Base-by-base conservation (phyloP, 805 yeast species). In the Dipodascus albidus region DNA sequence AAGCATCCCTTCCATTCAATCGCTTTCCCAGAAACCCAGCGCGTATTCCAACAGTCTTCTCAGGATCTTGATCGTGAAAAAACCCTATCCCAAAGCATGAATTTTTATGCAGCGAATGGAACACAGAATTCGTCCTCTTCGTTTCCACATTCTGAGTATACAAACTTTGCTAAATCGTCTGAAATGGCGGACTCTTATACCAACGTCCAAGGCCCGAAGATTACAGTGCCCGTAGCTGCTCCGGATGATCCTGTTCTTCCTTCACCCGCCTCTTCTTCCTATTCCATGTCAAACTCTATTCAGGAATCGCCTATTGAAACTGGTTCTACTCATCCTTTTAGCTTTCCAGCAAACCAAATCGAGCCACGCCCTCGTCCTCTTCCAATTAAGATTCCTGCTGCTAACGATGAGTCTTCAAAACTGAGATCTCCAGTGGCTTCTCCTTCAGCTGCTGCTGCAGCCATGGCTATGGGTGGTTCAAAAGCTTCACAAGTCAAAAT, bases 41-140 rank as follows among this genome's bases (percentile, higher is more conserved):
- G n/a, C n/a, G n/a, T n/a, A n/a, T n/a, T n/a, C n/a, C n/a, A n/a
- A n/a, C n/a, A n/a, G n/a, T n/a, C n/a, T 31, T 9, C 38, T 9
- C 38, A 9, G 38, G 38, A 9, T 15, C 38, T 15, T 31, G 38
- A 31, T 9, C 38, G 15, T 31, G 38, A 31, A 31, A 38, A 38
- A 38, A 38, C 44, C 44, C 44, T 38, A 11, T 38, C 44, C 44
- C 44, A 38, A 27, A 6, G 44, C 44, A 38, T 38, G 44, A 38
- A 6, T 38, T 14, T 38, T 38, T 14, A 38, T 38, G 44, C 44
- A 3, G 38, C 9, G 38, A 9, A 14, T 6, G 44, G 20, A 14
- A 38, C 44, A 38, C 44, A n/a, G 4, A 11, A 6, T 17, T 38
- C 44, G 20, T 11, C 9, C 44, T n/a, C 44, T 38, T 31, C 38